Percentiles rank a stretch among this genome's conserved stretches.
phyloP scores from a whole-genome alignment of 176 grass and related monocot genomes.

The Phyllostachys edulis region DNA sequence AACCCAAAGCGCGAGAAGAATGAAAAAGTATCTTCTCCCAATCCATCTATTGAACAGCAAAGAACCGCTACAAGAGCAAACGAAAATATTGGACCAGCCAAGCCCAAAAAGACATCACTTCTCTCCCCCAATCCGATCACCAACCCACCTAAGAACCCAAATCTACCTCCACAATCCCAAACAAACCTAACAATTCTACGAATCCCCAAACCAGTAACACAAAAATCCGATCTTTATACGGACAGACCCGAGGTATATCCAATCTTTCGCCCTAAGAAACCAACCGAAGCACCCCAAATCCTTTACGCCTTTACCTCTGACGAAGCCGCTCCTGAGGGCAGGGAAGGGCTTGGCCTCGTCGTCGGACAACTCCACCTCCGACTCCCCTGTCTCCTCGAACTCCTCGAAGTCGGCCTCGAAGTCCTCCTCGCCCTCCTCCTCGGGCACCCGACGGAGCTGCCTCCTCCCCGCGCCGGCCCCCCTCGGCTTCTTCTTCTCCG shows the following conservation, averaged over 20 bases:
- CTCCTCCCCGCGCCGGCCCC: not conserved
- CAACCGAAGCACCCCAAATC: not conserved
- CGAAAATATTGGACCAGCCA: not conserved
- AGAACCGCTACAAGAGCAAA: not conserved
- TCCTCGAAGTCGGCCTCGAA: constrained; percentile 41
- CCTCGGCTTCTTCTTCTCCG: constrained; percentile 19
- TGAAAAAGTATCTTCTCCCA: not conserved
- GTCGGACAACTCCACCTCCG: constrained; percentile 50
- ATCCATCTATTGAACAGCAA: not conserved
- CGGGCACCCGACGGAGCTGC: not conserved
- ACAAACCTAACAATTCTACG: not conserved
- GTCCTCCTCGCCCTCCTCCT: constrained; percentile 9
- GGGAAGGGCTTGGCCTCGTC: constrained; percentile 41
- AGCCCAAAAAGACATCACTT: not conserved
- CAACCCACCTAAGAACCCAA: not conserved
- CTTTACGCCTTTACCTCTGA: constrained; percentile 42
- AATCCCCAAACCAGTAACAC: not conserved
- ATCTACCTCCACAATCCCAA: constrained; percentile 3
- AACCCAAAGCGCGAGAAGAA: not conserved
- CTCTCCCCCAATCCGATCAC: not conserved
- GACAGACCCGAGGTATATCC: not conserved
- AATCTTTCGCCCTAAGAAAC: not conserved
- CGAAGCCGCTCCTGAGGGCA: not conserved
- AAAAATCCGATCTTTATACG: not conserved
- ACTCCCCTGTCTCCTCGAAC: constrained; percentile 49